Evolutionary conservation across 169 alveolate species (phyloP).

Genomic region (Prorocentrum cordatum): DNA sequence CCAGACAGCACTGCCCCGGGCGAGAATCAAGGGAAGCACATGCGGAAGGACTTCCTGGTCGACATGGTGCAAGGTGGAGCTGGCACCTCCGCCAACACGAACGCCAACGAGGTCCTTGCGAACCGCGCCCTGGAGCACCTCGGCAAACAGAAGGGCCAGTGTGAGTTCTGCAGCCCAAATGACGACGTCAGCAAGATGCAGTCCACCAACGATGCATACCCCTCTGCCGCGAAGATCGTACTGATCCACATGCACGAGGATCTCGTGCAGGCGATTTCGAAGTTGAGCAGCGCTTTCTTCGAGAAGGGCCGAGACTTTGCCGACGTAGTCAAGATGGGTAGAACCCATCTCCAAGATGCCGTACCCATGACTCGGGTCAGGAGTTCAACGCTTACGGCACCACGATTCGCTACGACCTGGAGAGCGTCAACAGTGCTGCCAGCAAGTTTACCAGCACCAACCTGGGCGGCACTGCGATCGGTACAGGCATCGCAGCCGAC

Average conservation of each 20-base stretch:
- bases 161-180: constrained; percentile 46
- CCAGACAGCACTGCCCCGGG: too few species aligned
- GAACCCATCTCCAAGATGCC: constrained; percentile 56
- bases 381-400: constrained; percentile 44
- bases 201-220: constrained; percentile 50
- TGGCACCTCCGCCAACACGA: constrained; percentile 58
- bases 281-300: background rate
- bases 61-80: constrained; percentile 63
- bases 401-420: background rate
- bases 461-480: constrained; percentile 66
- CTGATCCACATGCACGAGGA: constrained; percentile 18
- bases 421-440: too few species aligned
- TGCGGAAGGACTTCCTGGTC: constrained; percentile 44
- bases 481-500: constrained; percentile 61
- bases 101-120: constrained; percentile 65
- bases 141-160: background rate
- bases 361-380: constrained; percentile 40
- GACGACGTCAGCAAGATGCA: constrained; percentile 55
- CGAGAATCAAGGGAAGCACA: background rate
- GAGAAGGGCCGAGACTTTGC: too few species aligned
- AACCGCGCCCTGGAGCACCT: constrained; percentile 38
- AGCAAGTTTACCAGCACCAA: constrained; percentile 11
- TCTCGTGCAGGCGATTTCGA: background rate
- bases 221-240: constrained; percentile 31
- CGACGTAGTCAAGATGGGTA: too few species aligned